A percentile compares a stretch with the other conserved stretches of the same genome.
Conservation (phyloP, 192 early-diverging fungal genomes). For the Backusella luteola region DNA sequence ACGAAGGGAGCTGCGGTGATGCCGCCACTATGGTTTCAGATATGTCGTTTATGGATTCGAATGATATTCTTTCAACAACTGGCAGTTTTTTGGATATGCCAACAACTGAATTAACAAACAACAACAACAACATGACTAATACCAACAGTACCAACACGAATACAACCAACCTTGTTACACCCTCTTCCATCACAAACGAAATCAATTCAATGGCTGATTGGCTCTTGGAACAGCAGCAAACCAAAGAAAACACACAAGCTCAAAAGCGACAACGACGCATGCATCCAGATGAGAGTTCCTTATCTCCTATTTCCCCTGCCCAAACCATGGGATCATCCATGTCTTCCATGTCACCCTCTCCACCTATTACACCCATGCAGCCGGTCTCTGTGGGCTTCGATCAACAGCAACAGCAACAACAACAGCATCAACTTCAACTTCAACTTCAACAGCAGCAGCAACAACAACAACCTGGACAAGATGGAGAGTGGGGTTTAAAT, state of each 20-base stretch:
- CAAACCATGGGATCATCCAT: conserved; percentile 7
- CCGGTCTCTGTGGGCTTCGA: conserved; percentile 16
- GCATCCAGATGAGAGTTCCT: neutral
- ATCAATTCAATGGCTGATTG: conserved; percentile 15
- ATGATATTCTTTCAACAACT: neutral
- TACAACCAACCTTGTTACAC: neutral
- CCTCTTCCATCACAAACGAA: conserved; percentile 6
- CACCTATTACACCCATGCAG: conserved; percentile 25
- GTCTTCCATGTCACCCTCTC: conserved; percentile 28
- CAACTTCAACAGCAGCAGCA: neutral
- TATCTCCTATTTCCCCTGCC: conserved; percentile 9
- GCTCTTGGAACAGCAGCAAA: conserved; percentile 9
- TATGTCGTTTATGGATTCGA: conserved; percentile 7
- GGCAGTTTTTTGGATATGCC: neutral
- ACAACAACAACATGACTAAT: neutral
- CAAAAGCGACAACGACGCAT: conserved; percentile 12
- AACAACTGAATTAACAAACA: neutral
- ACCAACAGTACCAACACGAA: neutral
- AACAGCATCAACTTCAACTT: neutral
- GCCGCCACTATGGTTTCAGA: neutral
- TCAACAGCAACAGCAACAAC: conserved; percentile 13
- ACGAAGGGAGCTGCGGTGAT: neutral
- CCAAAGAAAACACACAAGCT: neutral
- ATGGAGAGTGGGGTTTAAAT: conserved; percentile 7
- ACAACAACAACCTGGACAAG: conserved; percentile 6